Conservation (phyloP, 163 green algal species). For the Botryococcus braunii region DNA sequence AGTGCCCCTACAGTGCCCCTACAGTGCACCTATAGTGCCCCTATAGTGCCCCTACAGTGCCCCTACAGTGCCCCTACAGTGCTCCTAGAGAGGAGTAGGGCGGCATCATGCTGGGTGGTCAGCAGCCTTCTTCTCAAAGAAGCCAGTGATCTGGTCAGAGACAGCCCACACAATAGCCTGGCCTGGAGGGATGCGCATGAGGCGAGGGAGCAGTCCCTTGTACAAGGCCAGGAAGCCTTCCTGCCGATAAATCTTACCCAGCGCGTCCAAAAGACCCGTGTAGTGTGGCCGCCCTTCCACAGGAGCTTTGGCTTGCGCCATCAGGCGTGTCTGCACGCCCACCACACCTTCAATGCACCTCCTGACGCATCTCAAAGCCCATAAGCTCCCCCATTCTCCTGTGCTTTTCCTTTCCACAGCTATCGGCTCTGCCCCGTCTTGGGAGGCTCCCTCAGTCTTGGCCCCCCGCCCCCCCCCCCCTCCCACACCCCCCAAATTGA, state of each 20-base stretch:
- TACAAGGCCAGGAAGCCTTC: slow-evolving; percentile 79
- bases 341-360: background rate
- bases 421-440: too few relatives aligned
- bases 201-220: slow-evolving; percentile 78
- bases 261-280: slow-evolving; percentile 70
- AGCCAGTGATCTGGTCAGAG: slow-evolving; percentile 74
- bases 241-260: slow-evolving; percentile 63
- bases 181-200: slow-evolving; percentile 87
- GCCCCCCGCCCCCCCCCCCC: too few relatives aligned
- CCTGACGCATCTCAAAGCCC: background rate
- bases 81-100: too few relatives aligned
- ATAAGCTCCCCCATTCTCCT: background rate
- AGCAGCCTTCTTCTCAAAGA: slow-evolving; percentile 24
- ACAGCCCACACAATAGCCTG: slow-evolving; percentile 92
- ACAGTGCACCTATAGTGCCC: too few relatives aligned
- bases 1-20: too few relatives aligned
- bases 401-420: too few relatives aligned
- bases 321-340: slow-evolving; percentile 58
- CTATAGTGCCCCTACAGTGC: too few relatives aligned
- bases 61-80: too few relatives aligned
- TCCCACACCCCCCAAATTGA: too few relatives aligned
- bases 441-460: too few relatives aligned
- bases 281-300: slow-evolving; percentile 37
- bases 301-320: slow-evolving; percentile 69
- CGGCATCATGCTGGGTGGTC: too few relatives aligned